These are phyloP conservation scores for Osmanthus fragrans DNA, from an alignment of 257 asterid genomes.

Conservation along the genomic window DNA sequence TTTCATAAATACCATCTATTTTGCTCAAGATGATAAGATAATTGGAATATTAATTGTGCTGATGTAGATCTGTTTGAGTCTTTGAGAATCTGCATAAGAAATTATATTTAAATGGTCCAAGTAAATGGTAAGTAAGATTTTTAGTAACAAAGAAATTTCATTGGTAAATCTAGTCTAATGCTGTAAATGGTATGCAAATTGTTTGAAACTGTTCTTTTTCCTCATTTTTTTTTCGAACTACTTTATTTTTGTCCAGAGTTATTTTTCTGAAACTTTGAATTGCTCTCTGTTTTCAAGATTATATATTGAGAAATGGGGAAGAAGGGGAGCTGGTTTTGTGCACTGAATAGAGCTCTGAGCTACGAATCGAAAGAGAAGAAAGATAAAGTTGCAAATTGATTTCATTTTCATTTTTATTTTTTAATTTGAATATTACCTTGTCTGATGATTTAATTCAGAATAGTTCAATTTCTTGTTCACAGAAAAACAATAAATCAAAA, in stretches of 20 bases:
- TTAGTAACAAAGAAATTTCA: neutral
- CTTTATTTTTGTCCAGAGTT: neutral
- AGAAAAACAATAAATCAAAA: slow-evolving; percentile 47
- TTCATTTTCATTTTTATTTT: neutral
- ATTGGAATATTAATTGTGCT: neutral
- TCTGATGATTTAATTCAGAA: neutral
- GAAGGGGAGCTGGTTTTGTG: slow-evolving; percentile 57
- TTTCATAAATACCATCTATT: neutral
- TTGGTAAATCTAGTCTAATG: neutral
- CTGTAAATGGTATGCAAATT: neutral
- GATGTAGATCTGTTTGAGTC: slow-evolving; percentile 38
- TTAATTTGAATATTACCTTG: slow-evolving; percentile 3
- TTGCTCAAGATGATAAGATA: neutral
- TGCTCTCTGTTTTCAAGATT: slow-evolving; percentile 11
- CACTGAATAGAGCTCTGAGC: slow-evolving; percentile 57
- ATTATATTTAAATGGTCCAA: neutral
- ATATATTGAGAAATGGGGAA: slow-evolving; percentile 59
- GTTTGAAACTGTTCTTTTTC: neutral
- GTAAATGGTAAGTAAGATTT: neutral
- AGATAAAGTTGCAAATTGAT: slow-evolving; percentile 43
- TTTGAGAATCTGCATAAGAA: slow-evolving; percentile 18
- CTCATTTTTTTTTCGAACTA: neutral
- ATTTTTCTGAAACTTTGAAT: neutral
- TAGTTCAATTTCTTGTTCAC: slow-evolving; percentile 10
- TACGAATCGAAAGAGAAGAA: slow-evolving; percentile 46